phyloP scores from a whole-genome alignment of 306 rosid species.

The Lathyrus aphaca region DNA sequence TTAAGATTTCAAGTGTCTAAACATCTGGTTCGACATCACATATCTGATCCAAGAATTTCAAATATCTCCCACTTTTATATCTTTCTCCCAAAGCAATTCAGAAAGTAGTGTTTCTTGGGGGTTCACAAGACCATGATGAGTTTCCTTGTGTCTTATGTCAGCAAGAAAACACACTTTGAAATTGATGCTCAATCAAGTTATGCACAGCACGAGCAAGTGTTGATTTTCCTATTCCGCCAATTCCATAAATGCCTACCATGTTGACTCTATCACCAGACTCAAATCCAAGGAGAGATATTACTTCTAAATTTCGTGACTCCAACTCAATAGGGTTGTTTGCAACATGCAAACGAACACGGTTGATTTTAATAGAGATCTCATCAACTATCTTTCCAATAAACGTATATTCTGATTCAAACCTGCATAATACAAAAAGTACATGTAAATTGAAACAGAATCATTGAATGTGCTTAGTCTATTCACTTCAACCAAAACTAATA shows the following conservation, averaged over 20 bases:
- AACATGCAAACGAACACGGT: constrained; percentile 2
- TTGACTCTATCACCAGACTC: neutral
- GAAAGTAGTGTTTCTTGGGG: constrained; percentile 13
- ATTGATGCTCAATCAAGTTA: constrained; percentile 4
- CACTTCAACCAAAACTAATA: neutral
- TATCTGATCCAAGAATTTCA: too few relatives aligned
- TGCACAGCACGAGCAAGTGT: constrained; percentile 24
- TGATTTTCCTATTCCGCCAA: constrained; percentile 10
- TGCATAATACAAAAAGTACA: neutral
- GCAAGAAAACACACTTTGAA: neutral
- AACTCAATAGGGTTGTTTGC: constrained; percentile 1
- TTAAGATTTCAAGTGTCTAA: too few relatives aligned
- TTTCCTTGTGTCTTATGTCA: neutral
- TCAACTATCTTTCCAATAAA: constrained; percentile 7
- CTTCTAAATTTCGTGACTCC: neutral
- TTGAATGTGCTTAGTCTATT: neutral
- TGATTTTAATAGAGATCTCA: neutral
- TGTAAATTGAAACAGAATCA: neutral
- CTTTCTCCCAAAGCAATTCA: neutral
- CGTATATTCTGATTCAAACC: constrained; percentile 10
- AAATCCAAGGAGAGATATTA: neutral
- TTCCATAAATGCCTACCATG: constrained; percentile 21
- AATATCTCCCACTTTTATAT: constrained; percentile 27
- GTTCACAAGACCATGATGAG: neutral
- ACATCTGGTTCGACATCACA: too few relatives aligned